These are phyloP conservation scores for Clonostachys rhizophaga DNA, from an alignment of 2,329 filamentous ascomycete species.

Conservation along the genomic window DNA sequence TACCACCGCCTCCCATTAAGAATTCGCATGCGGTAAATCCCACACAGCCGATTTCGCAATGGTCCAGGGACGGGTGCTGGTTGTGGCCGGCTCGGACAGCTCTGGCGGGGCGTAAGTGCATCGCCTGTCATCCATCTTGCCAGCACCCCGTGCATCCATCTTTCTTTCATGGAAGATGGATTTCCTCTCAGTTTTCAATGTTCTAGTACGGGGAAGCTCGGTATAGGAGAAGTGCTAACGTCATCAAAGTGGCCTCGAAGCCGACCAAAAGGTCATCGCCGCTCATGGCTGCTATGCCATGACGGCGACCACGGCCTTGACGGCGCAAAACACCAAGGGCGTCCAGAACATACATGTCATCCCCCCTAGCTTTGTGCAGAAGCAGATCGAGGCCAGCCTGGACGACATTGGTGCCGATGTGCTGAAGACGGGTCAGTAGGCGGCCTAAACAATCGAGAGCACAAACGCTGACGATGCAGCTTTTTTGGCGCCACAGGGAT, in stretches of 20 bases:
- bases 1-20: not conserved
- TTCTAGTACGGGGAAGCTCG: not conserved
- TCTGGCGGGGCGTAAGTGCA: slow-evolving; percentile 73
- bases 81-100: slow-evolving; percentile 86
- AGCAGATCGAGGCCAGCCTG: slow-evolving; percentile 81
- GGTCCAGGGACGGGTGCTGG: slow-evolving; percentile 54
- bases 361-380: slow-evolving; percentile 72
- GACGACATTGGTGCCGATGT: slow-evolving; percentile 85
- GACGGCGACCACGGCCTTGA: slow-evolving; percentile 91
- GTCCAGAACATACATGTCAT: slow-evolving; percentile 77
- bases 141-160: not conserved
- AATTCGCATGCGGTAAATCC: not conserved
- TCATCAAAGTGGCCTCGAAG: slow-evolving; percentile 68
- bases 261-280: slow-evolving; percentile 90
- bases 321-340: slow-evolving; percentile 89
- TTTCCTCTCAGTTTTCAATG: not conserved
- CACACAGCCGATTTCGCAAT: slow-evolving; percentile 14
- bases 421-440: slow-evolving; percentile 74
- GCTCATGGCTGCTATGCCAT: slow-evolving; percentile 93
- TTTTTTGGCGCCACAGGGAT: slow-evolving; percentile 20
- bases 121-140: not conserved
- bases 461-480: not conserved
- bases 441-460: not conserved
- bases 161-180: not conserved
- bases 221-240: slow-evolving; percentile 24